Base-by-base conservation (phyloP, 1,284 basidiomycete species). In the Porodaedalea pini region DNA sequence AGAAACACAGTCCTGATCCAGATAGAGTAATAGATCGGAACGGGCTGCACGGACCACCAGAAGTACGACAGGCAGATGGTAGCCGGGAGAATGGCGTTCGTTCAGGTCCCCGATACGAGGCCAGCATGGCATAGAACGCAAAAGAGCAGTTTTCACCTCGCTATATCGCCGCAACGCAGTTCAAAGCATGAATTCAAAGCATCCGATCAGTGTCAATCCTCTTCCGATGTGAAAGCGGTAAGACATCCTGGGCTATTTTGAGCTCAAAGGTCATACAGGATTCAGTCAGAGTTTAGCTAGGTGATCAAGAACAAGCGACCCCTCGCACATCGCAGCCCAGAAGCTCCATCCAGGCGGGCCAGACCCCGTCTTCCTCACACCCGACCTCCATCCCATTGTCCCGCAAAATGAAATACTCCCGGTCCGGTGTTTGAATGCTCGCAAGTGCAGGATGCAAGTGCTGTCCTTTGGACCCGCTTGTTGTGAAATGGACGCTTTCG, bases 321-420 rank as follows among this genome's bases (percentile, higher is more conserved):
- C 66, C 70, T 53, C 57, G 59, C 39, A 27, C 54, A 45, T 75
- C 70, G 59, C 87, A 89, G 0, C 73, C 68, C n/a, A 90, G 60
- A 40, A 88, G 65, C 48, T 73, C 63, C 73, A 75, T 82, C 87
- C 87, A 90, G 8, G 83, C 71, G 2, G 65, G 59, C 8, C 77
- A 76, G 19, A 90, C 73, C 0, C 86, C 86, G 11, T 86, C 84
- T 64, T 90, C 87, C 66, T 90, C 87, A 57, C 80, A 83, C 10
- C 88, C 87, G 21, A 90, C 75, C 63, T 86, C 80, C 81, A 87
- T 84, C 2, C 87, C 88, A 59, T 86, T 90, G 57, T 89, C 85
- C 56, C 76, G 78, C 57, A 90, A 66, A 40, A 89, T 74, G 63
- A 75, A 84, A 64, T 88, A 87, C 66, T 85, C 85, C 57, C 87